These are phyloP conservation scores for Macrotyloma uniflorum DNA, from an alignment of 306 rosid genomes.

Conservation along the genomic window DNA sequence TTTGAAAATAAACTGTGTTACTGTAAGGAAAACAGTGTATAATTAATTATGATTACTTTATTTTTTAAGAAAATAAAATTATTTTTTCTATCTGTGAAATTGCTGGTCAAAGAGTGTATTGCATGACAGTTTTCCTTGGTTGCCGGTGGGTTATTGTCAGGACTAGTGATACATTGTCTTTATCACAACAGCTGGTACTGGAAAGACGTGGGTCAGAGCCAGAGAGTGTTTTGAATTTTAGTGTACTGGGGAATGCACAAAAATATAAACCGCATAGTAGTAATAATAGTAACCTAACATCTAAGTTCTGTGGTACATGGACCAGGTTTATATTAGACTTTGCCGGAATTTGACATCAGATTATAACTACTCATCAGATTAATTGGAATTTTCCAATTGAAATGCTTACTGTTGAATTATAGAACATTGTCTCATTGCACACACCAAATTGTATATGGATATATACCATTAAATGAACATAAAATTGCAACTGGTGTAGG, in stretches of 20 bases:
- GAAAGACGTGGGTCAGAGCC: not conserved
- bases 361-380: too few species aligned
- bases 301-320: not conserved
- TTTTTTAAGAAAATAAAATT: too few species aligned
- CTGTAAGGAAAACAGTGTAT: too few species aligned
- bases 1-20: too few species aligned
- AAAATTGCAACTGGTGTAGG: too few species aligned
- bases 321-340: not conserved
- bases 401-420: too few species aligned
- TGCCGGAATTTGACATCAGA: not conserved
- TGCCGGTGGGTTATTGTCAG: not conserved
- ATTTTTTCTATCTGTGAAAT: too few species aligned
- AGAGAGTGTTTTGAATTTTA: not conserved
- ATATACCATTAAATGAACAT: too few species aligned
- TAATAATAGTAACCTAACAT: not conserved
- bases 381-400: too few species aligned
- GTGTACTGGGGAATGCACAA: not conserved
- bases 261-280: not conserved
- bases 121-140: not conserved
- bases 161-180: not conserved
- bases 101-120: not conserved
- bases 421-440: too few species aligned
- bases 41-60: too few species aligned
- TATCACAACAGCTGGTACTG: not conserved
- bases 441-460: too few species aligned